Evolutionary conservation across 2,329 filamentous ascomycete genomes (phyloP).

Genomic region (Aspergillus texensis): DNA sequence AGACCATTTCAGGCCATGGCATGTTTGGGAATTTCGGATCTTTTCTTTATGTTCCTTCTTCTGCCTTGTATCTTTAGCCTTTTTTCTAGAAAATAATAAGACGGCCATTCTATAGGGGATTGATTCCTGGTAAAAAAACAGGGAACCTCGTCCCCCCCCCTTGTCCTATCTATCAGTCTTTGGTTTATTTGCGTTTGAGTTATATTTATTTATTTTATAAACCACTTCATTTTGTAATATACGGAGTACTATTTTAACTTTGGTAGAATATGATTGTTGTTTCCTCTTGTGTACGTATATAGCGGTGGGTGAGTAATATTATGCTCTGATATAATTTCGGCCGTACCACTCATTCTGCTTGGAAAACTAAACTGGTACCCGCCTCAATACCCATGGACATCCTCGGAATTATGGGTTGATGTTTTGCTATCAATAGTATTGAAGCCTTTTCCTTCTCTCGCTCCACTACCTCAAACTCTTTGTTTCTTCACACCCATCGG

Average conservation of each 20-base stretch:
- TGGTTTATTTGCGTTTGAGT: neutral
- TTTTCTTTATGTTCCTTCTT: neutral
- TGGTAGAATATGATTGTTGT: neutral
- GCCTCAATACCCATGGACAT: neutral
- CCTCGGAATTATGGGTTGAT: neutral
- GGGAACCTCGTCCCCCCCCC: too few species aligned
- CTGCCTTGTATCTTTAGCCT: neutral
- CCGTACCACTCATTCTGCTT: neutral
- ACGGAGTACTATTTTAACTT: neutral
- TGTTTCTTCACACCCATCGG: constrained; percentile 10
- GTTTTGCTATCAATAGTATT: neutral
- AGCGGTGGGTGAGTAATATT: neutral
- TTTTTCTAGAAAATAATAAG: neutral
- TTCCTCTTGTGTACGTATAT: neutral
- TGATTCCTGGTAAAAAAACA: too few species aligned
- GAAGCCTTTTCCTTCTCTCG: neutral
- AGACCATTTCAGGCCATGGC: neutral
- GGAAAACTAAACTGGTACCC: neutral
- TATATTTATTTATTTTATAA: neutral
- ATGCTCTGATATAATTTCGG: constrained; percentile 1
- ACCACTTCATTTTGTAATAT: too few species aligned
- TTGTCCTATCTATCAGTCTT: neutral
- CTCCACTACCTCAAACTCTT: constrained; percentile 1
- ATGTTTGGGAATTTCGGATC: neutral
- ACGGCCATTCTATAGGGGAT: neutral